These are phyloP conservation scores for Microcera coccophila DNA, from an alignment of 2,329 filamentous ascomycete genomes.

Conservation along the genomic window DNA sequence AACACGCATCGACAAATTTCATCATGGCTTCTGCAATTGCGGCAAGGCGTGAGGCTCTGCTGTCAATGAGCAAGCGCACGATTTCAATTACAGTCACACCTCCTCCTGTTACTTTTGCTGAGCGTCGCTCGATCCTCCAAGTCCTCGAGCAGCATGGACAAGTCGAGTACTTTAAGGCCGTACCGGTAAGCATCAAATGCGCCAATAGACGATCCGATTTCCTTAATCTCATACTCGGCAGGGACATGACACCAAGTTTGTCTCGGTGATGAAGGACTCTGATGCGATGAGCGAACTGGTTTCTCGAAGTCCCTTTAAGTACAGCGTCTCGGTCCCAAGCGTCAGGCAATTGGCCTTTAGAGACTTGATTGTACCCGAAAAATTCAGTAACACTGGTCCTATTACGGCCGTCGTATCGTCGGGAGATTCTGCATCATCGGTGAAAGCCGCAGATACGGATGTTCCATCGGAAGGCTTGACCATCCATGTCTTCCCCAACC, in stretches of 20 bases:
- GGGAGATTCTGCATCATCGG: background rate
- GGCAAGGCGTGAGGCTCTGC: slow-evolving; percentile 4
- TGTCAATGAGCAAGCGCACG: slow-evolving; percentile 32
- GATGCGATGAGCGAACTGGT: slow-evolving; percentile 40
- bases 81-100: slow-evolving; percentile 52
- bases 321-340: slow-evolving; percentile 35
- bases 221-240: slow-evolving; percentile 19
- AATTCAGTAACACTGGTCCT: slow-evolving; percentile 8
- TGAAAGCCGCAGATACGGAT: no score
- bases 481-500: slow-evolving; percentile 39
- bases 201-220: background rate
- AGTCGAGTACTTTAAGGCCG: slow-evolving; percentile 49
- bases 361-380: slow-evolving; percentile 24
- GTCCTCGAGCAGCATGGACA: slow-evolving; percentile 47
- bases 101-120: slow-evolving; percentile 47
- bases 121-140: slow-evolving; percentile 53
- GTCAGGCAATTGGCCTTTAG: slow-evolving; percentile 32
- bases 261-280: slow-evolving; percentile 44
- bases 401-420: background rate
- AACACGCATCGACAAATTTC: no score
- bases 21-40: no score
- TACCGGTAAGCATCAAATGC: slow-evolving; percentile 12
- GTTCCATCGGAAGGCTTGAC: slow-evolving; percentile 37
- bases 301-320: slow-evolving; percentile 44
- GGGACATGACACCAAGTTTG: slow-evolving; percentile 47